These are phyloP conservation scores for Clavispora asparagi DNA, from an alignment of 805 yeast genomes.

Conservation along the genomic window DNA sequence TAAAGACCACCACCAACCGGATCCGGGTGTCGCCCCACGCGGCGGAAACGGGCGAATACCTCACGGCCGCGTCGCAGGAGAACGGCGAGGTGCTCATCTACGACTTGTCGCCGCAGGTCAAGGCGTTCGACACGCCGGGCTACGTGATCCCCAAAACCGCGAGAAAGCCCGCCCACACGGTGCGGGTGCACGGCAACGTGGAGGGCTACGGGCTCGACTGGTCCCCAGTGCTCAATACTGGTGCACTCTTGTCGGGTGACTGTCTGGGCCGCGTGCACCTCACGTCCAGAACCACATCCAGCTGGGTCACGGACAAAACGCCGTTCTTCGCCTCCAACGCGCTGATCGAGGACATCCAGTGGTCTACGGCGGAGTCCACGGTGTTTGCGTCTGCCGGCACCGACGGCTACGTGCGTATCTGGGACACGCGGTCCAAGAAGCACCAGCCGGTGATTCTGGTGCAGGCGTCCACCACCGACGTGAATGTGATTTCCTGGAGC, in stretches of 20 bases:
- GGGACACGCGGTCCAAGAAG: constrained; percentile 94
- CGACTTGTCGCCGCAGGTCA: constrained; percentile 74
- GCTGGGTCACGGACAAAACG: constrained; percentile 81
- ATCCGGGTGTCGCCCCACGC: constrained; percentile 80
- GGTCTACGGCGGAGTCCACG: constrained; percentile 88
- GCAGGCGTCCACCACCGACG: constrained; percentile 73
- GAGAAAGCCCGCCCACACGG: constrained; percentile 77
- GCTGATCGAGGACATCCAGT: constrained; percentile 94
- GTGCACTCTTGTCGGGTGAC: constrained; percentile 85
- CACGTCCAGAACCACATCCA: constrained; percentile 69
- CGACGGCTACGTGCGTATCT: constrained; percentile 86
- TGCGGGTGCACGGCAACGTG: constrained; percentile 83
- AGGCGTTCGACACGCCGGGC: constrained; percentile 87
- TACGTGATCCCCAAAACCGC: constrained; percentile 68
- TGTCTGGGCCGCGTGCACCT: constrained; percentile 75
- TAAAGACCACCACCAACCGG: constrained; percentile 83
- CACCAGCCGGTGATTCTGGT: constrained; percentile 88
- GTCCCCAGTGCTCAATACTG: constrained; percentile 81
- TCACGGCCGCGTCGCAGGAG: constrained; percentile 86
- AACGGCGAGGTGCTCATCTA: constrained; percentile 83
- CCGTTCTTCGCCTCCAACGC: constrained; percentile 67
- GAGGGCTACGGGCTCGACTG: constrained; percentile 98
- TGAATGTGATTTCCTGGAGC: constrained; percentile 96
- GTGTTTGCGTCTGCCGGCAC: constrained; percentile 94
- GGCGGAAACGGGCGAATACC: constrained; percentile 65